phyloP scores from a whole-genome alignment of 371 early-diverging fungal genomes.

The Entomophthora muscae region DNA sequence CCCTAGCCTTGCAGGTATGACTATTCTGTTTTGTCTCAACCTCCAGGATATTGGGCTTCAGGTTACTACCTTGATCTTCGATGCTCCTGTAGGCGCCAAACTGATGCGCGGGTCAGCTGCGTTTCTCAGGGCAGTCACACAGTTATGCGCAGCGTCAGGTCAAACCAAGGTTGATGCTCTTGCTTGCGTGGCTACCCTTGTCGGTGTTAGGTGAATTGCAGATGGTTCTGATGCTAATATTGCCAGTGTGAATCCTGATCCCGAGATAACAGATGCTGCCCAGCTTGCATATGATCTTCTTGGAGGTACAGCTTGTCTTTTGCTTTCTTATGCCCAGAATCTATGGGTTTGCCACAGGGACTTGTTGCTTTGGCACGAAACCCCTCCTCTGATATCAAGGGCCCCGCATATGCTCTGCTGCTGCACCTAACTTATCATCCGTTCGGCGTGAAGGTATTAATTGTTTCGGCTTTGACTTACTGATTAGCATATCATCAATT shows the following conservation, averaged over 20 bases:
- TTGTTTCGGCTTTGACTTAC: background rate
- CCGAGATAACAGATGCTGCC: background rate
- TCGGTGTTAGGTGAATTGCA: too few relatives aligned
- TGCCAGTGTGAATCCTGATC: background rate
- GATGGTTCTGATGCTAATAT: too few relatives aligned
- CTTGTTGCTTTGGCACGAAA: background rate
- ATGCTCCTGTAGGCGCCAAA: background rate
- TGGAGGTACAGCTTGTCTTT: background rate
- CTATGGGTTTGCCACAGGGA: background rate
- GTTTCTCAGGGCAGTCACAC: background rate
- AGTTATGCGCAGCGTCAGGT: background rate
- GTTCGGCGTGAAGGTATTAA: background rate
- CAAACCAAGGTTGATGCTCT: background rate
- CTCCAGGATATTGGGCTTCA: background rate
- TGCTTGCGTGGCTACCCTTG: background rate
- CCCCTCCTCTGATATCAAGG: background rate
- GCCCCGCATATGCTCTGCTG: background rate
- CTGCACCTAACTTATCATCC: background rate
- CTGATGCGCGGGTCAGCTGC: background rate
- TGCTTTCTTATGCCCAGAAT: background rate
- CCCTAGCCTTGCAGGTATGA: background rate
- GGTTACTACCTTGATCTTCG: background rate
- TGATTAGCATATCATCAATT: background rate
- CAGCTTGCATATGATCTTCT: background rate
- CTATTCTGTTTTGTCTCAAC: background rate